Percentiles rank a stretch among this genome's conserved stretches.
These are phyloP conservation scores for Rhododendron kiyosumense DNA, from an alignment of 148 eudicot species.

Conservation along the genomic window DNA sequence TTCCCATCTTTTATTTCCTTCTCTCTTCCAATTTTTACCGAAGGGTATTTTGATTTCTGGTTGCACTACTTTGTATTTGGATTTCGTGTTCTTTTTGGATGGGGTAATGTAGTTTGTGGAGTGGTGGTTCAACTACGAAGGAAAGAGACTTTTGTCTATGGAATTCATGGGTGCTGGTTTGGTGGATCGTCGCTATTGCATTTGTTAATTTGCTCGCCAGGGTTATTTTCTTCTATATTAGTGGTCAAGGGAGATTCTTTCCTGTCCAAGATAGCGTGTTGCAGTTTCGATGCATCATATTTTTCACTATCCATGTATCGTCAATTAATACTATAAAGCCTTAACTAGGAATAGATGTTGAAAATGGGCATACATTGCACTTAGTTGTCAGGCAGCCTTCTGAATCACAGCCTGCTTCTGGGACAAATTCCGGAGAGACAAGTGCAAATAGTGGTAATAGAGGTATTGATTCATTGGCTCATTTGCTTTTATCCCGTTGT, in stretches of 20 bases:
- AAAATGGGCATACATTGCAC: constrained; percentile 87
- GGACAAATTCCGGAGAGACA: constrained; percentile 32
- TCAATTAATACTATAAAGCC: constrained; percentile 8
- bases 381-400: constrained; percentile 80
- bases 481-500: background rate
- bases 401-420: constrained; percentile 55
- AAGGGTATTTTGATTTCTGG: background rate
- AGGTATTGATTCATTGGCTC: constrained; percentile 27
- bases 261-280: background rate
- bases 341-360: constrained; percentile 62
- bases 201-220: background rate
- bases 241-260: background rate
- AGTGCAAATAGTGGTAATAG: constrained; percentile 33
- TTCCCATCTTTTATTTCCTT: background rate
- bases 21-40: background rate
- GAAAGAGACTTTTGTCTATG: background rate
- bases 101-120: constrained; percentile 1
- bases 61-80: background rate
- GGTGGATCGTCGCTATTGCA: background rate
- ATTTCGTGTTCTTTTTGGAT: background rate
- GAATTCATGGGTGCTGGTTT: background rate
- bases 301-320: background rate
- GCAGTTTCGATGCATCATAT: background rate
- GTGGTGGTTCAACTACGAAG: background rate
- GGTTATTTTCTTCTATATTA: background rate